Base-by-base conservation (phyloP, 495 filamentous ascomycete genomes). In the Hamigera avellanea region DNA sequence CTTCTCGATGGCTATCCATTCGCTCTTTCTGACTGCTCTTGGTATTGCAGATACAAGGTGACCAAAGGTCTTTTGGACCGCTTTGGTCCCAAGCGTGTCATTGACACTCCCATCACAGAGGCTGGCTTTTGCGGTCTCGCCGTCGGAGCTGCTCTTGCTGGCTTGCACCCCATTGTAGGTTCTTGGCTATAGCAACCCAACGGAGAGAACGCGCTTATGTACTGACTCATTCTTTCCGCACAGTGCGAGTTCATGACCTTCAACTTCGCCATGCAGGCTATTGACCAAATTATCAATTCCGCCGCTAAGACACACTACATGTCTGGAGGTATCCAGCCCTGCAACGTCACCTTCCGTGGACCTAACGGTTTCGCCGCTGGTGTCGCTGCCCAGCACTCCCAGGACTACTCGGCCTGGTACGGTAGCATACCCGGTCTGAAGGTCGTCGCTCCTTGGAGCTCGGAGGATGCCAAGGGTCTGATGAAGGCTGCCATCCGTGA, bases 221-320 rank as follows among this genome's bases (percentile, higher is more conserved):
- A 36, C 41, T 50, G 37, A 43, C 13, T 8, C 23, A 33, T 32
- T 39, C 6, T 23, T 8, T 39, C 15, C n/a, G 6, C n/a, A 19
- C 55, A 93, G 86, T 93, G 86, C 74, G 87, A 95, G 66, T 98
- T 98, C 76, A 98, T 98, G 91, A 98, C 91, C 49, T 98, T 94
- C 83, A 98, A 98, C 74, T 98, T 98, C 60, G 91, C 91, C 62
- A 98, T 98, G 91, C 91, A 98, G 70, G 81, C 91, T 46, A 98
- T 98, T 62, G 91, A 98, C 64, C 91, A 98, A 60, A 86, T 98
- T 59, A 88, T 98, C 78, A 98, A 98, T 76, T 95, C 87, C 33
- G 91, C 86, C 37, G 91, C 86, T 46, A 98, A 96, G 71, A 98
- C 91, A 14, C 93, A 95, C 59, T 98, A 98, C 71, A 98, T 98